Evolutionary conservation across 495 filamentous ascomycete genomes (phyloP), one percentile per base, ranked within the genome.

Genomic region (Lophiotrema nucula): DNA sequence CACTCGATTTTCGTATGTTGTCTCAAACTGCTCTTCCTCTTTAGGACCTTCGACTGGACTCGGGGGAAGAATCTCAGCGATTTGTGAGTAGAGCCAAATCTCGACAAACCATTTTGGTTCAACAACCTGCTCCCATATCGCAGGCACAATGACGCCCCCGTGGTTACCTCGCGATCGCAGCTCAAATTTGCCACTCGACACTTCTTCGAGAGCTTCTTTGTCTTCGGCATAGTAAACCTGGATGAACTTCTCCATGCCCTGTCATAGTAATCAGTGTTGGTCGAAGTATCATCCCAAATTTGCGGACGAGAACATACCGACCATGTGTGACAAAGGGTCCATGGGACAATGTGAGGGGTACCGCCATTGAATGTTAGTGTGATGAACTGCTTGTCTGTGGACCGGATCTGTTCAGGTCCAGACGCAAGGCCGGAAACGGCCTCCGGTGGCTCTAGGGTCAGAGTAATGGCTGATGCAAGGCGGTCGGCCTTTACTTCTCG

Each of bases 71-170:
- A 35, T 8, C 31, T 35, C 31, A 8, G 15, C 31, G 8, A 35
- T 35, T 8, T 15, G 31, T 35, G 31, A 35, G 8, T 8, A 5
- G n/a, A 27, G 25, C 25, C 25, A n/a, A 4, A 49, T 5, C 16
- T 35, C 16, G 16, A 49, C 5, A 3, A 22, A 2, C 8, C 21
- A 27, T 2, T 24, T 24, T 15, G 46, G 46, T 33, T 49, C 25
- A 26, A 49, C 25, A n/a, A 49, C 25, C 5, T 49, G 23, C 3
- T 49, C 46, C 46, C 46, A 49, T 28, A 27, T 22, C 25, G 13
- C n/a, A n/a, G 25, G 23, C n/a, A 49, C 4, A 22, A 49, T 49
- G 15, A 13, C 2, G 13, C 23, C 25, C n/a, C n/a, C n/a, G n/a
- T n/a, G n/a, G 16, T 49, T 24, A 13, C 33, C 46, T 6, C 16